A percentile compares a stretch with the other conserved stretches of the same genome.
Evolutionary conservation across 2,329 filamentous ascomycete species (phyloP).

Genomic region (Cadophora sp.): DNA sequence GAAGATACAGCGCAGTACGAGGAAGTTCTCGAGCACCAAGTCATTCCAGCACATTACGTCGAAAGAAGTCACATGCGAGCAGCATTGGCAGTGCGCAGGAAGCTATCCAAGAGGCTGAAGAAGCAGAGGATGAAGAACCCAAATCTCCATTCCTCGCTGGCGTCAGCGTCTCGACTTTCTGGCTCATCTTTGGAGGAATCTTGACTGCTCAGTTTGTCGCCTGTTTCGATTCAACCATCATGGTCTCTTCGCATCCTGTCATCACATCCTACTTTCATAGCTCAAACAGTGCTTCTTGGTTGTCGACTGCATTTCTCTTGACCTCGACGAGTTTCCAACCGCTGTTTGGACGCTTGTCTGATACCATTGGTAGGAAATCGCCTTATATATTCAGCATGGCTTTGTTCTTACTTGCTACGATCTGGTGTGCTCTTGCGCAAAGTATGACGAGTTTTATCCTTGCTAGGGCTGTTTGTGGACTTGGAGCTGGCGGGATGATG

Average conservation of each 20-base stretch:
- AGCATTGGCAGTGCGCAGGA: constrained; percentile 33
- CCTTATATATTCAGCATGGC: constrained; percentile 69
- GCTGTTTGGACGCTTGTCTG: constrained; percentile 75
- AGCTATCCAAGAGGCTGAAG: constrained; percentile 27
- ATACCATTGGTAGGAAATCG: constrained; percentile 72
- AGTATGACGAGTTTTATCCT: constrained; percentile 74
- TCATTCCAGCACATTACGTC: constrained; percentile 24
- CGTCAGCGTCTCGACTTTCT: constrained; percentile 58
- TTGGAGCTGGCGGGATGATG: constrained; percentile 76
- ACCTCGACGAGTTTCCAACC: constrained; percentile 81
- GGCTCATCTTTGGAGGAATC: constrained; percentile 66
- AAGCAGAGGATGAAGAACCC: constrained; percentile 30
- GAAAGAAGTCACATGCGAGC: constrained; percentile 36
- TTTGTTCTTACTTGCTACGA: constrained; percentile 68
- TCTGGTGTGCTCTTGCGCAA: constrained; percentile 72
- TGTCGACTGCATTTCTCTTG: constrained; percentile 79
- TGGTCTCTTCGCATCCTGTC: constrained; percentile 82
- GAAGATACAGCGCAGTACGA: constrained; percentile 35
- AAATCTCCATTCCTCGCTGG: constrained; percentile 50
- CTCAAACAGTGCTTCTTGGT: constrained; percentile 82
- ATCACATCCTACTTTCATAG: constrained; percentile 82
- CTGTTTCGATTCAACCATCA: constrained; percentile 79
- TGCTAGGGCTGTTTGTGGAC: constrained; percentile 72
- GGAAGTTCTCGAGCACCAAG: constrained; percentile 30
- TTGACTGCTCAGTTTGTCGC: constrained; percentile 63